Percentiles rank a stretch among this genome's conserved stretches.
phyloP scores from a whole-genome alignment of 768 basidiomycete species.

The Boletus vermiculosoides region DNA sequence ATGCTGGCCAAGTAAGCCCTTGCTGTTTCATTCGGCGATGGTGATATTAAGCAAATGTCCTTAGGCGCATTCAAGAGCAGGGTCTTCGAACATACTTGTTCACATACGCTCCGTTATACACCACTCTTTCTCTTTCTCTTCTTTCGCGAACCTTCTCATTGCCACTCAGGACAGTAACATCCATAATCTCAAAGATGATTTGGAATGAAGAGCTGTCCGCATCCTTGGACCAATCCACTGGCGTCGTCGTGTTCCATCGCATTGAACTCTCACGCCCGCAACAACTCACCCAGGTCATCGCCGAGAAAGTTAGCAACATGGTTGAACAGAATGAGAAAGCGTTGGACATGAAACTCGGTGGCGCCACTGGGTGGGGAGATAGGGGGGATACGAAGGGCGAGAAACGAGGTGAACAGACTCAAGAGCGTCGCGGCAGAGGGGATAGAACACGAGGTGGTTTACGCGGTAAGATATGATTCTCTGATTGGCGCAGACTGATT shows the following conservation, averaged over 20 bases:
- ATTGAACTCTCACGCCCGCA: constrained; percentile 86
- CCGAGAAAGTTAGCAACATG: constrained; percentile 83
- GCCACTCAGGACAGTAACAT: constrained; percentile 72
- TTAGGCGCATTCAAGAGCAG: constrained; percentile 97
- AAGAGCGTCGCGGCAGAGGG: constrained; percentile 73
- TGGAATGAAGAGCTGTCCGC: constrained; percentile 95
- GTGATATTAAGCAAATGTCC: constrained; percentile 3
- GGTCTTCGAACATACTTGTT: constrained; percentile 95
- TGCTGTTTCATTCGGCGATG: background rate
- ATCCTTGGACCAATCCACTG: constrained; percentile 87
- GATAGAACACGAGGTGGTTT: constrained; percentile 55
- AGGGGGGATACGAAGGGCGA: constrained; percentile 61
- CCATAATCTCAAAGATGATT: constrained; percentile 95
- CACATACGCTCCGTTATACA: constrained; percentile 92
- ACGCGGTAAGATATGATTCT: constrained; percentile 46
- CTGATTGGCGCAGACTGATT: background rate
- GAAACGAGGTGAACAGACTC: constrained; percentile 76
- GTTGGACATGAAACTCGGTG: constrained; percentile 81
- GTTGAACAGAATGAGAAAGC: constrained; percentile 93
- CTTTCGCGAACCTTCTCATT: constrained; percentile 88
- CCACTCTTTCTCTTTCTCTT: constrained; percentile 82
- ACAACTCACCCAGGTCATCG: constrained; percentile 83
- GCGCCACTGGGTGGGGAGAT: constrained; percentile 50
- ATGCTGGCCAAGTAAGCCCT: constrained; percentile 84
- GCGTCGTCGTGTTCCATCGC: constrained; percentile 91